These are phyloP conservation scores for Colletotrichum salicis DNA, from an alignment of 2,329 filamentous ascomycete species.

Conservation along the genomic window DNA sequence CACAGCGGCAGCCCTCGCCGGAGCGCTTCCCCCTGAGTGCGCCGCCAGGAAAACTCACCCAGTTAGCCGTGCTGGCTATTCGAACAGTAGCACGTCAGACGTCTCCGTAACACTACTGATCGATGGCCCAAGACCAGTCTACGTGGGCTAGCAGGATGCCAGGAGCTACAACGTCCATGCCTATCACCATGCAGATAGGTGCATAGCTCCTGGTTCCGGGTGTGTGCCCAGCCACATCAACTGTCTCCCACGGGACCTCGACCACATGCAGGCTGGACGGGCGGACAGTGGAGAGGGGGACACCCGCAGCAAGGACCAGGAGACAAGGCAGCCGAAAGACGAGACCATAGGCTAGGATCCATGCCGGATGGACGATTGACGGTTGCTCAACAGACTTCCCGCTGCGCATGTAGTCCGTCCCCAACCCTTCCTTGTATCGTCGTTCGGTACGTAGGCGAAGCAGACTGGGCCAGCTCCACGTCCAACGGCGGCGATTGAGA, in stretches of 20 bases:
- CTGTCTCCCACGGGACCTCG: conserved; percentile 30
- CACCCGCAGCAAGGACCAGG: conserved; percentile 18
- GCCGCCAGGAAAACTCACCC: not conserved
- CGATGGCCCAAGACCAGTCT: not conserved
- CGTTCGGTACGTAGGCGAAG: not conserved
- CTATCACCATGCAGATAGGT: not conserved
- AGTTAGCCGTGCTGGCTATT: not conserved
- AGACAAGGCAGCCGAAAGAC: not conserved
- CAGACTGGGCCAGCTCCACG: not conserved
- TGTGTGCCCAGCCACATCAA: conserved; percentile 22
- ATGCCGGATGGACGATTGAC: conserved; percentile 33
- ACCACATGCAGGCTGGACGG: conserved; percentile 30
- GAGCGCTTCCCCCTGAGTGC: not conserved
- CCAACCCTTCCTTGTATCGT: not conserved
- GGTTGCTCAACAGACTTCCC: conserved; percentile 34
- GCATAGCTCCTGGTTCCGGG: not conserved
- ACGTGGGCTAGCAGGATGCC: conserved; percentile 5
- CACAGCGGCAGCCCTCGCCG: not conserved
- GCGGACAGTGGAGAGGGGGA: conserved; percentile 20
- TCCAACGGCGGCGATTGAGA: conserved; percentile 16
- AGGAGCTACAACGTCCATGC: not conserved
- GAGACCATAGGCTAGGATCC: conserved; percentile 14
- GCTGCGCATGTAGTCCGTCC: conserved; percentile 14
- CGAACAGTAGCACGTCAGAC: not conserved
- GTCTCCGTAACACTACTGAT: not conserved